phyloP scores from a whole-genome alignment of 805 yeast genomes.

The Candida tibetensis region DNA sequence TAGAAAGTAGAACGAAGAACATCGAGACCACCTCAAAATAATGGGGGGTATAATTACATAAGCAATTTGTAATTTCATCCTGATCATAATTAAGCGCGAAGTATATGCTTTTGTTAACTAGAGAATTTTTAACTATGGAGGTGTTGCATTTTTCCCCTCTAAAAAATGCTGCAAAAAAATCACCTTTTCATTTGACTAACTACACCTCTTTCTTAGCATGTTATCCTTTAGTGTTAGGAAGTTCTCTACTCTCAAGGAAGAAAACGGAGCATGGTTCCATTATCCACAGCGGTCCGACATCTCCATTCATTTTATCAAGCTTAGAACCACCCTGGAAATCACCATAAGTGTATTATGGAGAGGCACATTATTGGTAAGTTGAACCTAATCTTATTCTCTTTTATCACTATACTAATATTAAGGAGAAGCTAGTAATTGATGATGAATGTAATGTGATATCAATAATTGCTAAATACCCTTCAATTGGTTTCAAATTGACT shows the following conservation, averaged over 20 bases:
- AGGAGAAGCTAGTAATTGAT: slow-evolving; percentile 11
- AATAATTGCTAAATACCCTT: slow-evolving; percentile 22
- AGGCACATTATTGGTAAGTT: slow-evolving; percentile 19
- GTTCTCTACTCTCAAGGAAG: slow-evolving; percentile 1
- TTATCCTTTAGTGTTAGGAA: slow-evolving; percentile 2
- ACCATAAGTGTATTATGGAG: slow-evolving; percentile 18
- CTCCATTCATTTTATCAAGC: slow-evolving; percentile 14
- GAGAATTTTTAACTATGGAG: too few relatives aligned
- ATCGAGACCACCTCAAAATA: too few relatives aligned
- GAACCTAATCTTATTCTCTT: too few relatives aligned
- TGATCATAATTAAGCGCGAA: too few relatives aligned
- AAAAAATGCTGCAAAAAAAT: too few relatives aligned
- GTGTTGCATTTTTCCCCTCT: too few relatives aligned
- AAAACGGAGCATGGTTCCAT: slow-evolving; percentile 23
- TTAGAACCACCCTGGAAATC: slow-evolving; percentile 1
- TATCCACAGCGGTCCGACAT: slow-evolving; percentile 29
- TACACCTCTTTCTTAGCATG: too few relatives aligned
- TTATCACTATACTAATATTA: slow-evolving; percentile 9
- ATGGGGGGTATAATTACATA: too few relatives aligned
- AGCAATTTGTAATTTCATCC: too few relatives aligned
- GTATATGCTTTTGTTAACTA: too few relatives aligned
- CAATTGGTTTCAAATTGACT: slow-evolving; percentile 27
- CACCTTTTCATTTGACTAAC: too few relatives aligned
- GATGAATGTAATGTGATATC: slow-evolving; percentile 10
- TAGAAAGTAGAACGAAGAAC: too few relatives aligned